Percentiles rank a stretch among this genome's conserved stretches.
phyloP scores from a whole-genome alignment of 2,329 filamentous ascomycete species.

The Fusarium miscanthi region DNA sequence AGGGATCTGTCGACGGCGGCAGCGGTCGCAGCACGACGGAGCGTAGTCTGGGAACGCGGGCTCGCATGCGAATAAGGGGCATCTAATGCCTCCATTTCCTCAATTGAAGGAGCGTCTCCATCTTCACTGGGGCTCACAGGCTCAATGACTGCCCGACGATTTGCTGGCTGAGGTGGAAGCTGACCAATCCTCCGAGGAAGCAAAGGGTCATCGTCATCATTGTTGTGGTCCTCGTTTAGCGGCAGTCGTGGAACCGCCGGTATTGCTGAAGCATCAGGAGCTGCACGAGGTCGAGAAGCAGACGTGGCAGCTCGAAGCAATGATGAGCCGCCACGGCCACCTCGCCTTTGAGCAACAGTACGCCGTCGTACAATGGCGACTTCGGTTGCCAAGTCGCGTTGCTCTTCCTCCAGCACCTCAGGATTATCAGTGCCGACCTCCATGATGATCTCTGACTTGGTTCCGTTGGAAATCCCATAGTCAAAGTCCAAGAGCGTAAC shows the following conservation, averaged over 20 bases:
- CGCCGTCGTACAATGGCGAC: constrained; percentile 82
- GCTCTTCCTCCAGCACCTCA: constrained; percentile 78
- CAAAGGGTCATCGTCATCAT: constrained; percentile 61
- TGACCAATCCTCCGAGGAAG: constrained; percentile 61
- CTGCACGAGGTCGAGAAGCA: constrained; percentile 44
- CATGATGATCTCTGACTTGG: constrained; percentile 69
- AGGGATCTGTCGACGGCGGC: constrained; percentile 78
- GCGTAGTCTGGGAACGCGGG: constrained; percentile 75
- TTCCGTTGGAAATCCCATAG: constrained; percentile 67
- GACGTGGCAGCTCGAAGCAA: constrained; percentile 63
- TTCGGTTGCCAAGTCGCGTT: constrained; percentile 78
- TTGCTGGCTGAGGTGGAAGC: constrained; percentile 22
- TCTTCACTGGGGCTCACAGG: constrained; percentile 52
- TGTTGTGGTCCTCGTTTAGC: constrained; percentile 46
- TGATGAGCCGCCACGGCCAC: constrained; percentile 53
- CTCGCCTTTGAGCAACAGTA: constrained; percentile 73
- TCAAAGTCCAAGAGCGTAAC: constrained; percentile 80
- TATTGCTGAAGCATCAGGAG: constrained; percentile 48
- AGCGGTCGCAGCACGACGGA: constrained; percentile 80
- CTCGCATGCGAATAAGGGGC: constrained; percentile 78
- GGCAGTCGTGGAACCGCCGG: constrained; percentile 46
- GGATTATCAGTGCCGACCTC: constrained; percentile 79
- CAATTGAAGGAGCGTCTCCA: constrained; percentile 60
- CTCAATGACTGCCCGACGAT: constrained; percentile 26
- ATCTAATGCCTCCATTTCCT: constrained; percentile 72